These are phyloP conservation scores for Argentina anserina DNA, from an alignment of 306 rosid species.

Conservation along the genomic window DNA sequence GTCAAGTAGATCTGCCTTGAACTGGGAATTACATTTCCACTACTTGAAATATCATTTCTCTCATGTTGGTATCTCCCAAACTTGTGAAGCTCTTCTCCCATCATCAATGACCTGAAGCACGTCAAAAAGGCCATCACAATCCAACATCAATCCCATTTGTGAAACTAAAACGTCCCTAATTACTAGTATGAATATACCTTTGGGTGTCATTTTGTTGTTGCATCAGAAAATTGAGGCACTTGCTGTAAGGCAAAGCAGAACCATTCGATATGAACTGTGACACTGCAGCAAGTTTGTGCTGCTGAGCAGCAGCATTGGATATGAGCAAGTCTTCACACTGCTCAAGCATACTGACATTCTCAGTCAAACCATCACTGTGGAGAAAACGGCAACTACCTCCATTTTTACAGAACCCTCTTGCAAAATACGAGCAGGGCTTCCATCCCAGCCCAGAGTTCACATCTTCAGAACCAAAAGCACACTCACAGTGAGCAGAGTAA, in stretches of 20 bases:
- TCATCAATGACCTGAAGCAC: constrained; percentile 53
- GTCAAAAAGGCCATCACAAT: neutral
- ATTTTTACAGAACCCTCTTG: constrained; percentile 83
- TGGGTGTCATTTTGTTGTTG: constrained; percentile 66
- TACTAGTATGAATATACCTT: constrained; percentile 18
- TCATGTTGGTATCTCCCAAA: constrained; percentile 57
- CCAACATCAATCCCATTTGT: neutral
- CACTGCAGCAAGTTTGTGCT: constrained; percentile 49
- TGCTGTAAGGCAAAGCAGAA: constrained; percentile 56
- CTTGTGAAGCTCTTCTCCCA: constrained; percentile 64
- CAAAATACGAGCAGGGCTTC: constrained; percentile 75
- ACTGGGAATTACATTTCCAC: constrained; percentile 60
- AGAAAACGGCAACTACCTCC: constrained; percentile 70
- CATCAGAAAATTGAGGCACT: constrained; percentile 54
- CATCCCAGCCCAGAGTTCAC: constrained; percentile 45
- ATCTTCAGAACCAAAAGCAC: constrained; percentile 53
- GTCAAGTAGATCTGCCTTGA: constrained; percentile 91
- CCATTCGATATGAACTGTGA: constrained; percentile 50
- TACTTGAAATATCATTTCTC: constrained; percentile 53
- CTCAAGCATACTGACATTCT: constrained; percentile 46
- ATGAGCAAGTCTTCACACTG: constrained; percentile 75
- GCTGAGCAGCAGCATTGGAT: constrained; percentile 58
- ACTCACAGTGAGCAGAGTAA: constrained; percentile 50
- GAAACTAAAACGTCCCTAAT: neutral
- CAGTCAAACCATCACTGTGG: constrained; percentile 66